Base-by-base conservation (phyloP, 148 eudicot species). In the Rhododendron molle region DNA sequence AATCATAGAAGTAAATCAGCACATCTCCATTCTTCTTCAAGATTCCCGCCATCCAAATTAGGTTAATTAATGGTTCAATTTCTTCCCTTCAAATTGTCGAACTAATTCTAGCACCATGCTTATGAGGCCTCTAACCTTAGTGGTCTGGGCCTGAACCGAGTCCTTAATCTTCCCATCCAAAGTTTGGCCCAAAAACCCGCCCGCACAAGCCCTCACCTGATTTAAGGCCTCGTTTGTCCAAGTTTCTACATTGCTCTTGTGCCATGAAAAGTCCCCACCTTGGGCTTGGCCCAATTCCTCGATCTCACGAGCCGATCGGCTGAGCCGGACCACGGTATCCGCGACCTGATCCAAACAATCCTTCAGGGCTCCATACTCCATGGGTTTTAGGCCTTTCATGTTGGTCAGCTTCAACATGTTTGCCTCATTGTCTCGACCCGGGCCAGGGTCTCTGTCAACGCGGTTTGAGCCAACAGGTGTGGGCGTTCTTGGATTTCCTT, bases 331-430 rank as follows among this genome's bases (percentile, higher is more conserved):
- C 76, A 94, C 90, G 14, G 88, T 85, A 49, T 93, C 96, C 9
- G 88, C 80, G 2, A 90, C 84, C 73, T 91, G 92, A 62, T 93
- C 93, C 67, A 85, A 36, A 60, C 95, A 94, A 84, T 93, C 97
- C 86, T 86, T 85, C 2, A 93, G 23, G 0, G 93, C 92, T 16
- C 85, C 92, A 6, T 8, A 71, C 73, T 94, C 94, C 21, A 84
- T 86, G 16, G 92, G 88, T 82, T 78, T 90, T 7, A 92, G 82
- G 60, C 91, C 92, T n/a, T 82, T 85, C 4, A 89, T 77, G 36
- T 84, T 82, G 20, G 74, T 82, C 40, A 93, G 82, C 44, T 73
- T 86, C 12, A 80, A 56, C 23, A 91, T 83, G 83, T 83, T 90
- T 0, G 91, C 46, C 34, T 86, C 1, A 93, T 83, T 62, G 85